Evolutionary conservation across 1,284 basidiomycete genomes (phyloP).

Genomic region (Pseudozyma hubeiensis): DNA sequence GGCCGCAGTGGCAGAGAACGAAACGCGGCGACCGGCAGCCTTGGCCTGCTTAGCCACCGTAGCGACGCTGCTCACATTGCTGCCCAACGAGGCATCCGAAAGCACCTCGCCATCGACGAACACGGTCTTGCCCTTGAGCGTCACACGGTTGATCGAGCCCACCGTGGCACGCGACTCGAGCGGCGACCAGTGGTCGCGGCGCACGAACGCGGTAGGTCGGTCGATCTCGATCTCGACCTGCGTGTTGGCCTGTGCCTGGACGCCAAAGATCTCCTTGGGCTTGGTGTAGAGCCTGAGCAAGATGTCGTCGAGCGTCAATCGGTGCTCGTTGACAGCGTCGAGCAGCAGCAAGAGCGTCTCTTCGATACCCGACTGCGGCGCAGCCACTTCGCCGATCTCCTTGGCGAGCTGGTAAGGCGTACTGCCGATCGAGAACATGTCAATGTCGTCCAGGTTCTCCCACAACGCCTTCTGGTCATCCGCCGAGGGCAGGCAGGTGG

Average conservation of each 20-base stretch:
- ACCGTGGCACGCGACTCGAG: conserved; percentile 77
- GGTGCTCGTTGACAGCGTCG: conserved; percentile 83
- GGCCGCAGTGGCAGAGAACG: conserved; percentile 44
- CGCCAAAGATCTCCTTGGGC: conserved; percentile 88
- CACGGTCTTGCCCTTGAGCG: conserved; percentile 89
- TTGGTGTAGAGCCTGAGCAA: conserved; percentile 86
- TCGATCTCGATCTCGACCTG: conserved; percentile 91
- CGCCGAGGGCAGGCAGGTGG: conserved; percentile 78
- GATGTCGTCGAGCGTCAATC: conserved; percentile 86
- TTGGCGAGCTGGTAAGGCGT: conserved; percentile 82
- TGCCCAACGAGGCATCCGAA: conserved; percentile 76
- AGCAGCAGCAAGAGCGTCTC: conserved; percentile 90
- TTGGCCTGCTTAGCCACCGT: conserved; percentile 38
- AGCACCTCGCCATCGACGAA: conserved; percentile 86
- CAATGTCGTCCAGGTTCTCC: conserved; percentile 85
- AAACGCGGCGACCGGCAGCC: conserved; percentile 43
- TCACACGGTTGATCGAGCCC: conserved; percentile 89
- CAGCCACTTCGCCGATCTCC: conserved; percentile 77
- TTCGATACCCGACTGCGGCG: conserved; percentile 83
- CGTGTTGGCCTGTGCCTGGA: conserved; percentile 81
- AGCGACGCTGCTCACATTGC: conserved; percentile 81
- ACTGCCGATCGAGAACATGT: conserved; percentile 89
- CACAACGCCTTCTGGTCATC: conserved; percentile 88
- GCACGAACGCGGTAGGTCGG: conserved; percentile 76
- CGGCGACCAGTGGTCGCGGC: conserved; percentile 81